phyloP scores from a whole-genome alignment of 176 grass and related monocot species.

The Carex pumila region DNA sequence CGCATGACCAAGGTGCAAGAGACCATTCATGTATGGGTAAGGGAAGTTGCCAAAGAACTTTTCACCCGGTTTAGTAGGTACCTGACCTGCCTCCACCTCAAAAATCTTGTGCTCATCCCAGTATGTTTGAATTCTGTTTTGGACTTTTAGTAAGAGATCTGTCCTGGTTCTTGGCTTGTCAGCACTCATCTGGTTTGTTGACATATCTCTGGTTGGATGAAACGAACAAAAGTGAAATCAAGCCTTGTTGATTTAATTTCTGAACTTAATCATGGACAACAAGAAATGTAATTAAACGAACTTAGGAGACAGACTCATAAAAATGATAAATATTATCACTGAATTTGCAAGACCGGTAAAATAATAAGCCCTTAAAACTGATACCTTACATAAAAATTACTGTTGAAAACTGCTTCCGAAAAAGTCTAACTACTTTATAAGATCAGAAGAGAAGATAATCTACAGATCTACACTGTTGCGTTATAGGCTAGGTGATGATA shows the following conservation, averaged over 20 bases:
- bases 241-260: background rate
- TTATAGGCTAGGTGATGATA: no score
- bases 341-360: background rate
- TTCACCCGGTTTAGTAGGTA: conserved; percentile 23
- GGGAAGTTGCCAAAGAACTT: conserved; percentile 84
- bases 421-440: background rate
- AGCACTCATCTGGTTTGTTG: background rate
- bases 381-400: background rate
- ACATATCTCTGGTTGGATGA: background rate
- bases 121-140: conserved; percentile 32
- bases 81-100: conserved; percentile 38
- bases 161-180: conserved; percentile 25
- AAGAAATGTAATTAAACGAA: background rate
- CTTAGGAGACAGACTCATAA: background rate
- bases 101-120: conserved; percentile 64
- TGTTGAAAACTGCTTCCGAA: background rate
- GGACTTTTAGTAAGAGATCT: conserved; percentile 42
- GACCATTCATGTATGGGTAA: conserved; percentile 81
- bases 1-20: conserved; percentile 62
- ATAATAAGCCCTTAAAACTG: background rate
- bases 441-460: no score
- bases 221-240: background rate
- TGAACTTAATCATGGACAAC: background rate
- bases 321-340: background rate
- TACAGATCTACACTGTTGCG: no score